A percentile compares a stretch with the other conserved stretches of the same genome.
These are phyloP conservation scores for Atractiella rhizophila DNA, from an alignment of 768 basidiomycete species.

Conservation along the genomic window DNA sequence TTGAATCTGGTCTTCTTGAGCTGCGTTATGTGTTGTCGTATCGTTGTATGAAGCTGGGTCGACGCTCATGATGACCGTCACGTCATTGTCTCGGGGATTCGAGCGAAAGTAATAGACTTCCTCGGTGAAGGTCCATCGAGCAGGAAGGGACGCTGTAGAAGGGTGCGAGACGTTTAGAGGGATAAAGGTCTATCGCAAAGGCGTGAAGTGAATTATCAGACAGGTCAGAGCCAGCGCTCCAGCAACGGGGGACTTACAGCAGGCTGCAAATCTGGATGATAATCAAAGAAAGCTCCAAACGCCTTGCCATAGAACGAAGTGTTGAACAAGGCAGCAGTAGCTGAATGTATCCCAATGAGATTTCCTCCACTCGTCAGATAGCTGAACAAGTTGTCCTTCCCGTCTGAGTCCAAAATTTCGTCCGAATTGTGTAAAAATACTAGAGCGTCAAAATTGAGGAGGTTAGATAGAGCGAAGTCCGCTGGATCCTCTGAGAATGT, in stretches of 20 bases:
- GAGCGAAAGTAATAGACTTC: conserved; percentile 7
- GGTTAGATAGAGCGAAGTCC: too few relatives aligned
- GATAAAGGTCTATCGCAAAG: too few relatives aligned
- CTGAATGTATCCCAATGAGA: conserved; percentile 6
- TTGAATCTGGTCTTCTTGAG: too few relatives aligned
- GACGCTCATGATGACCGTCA: background rate
- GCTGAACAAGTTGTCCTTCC: conserved; percentile 1
- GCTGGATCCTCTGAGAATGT: too few relatives aligned
- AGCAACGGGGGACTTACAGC: too few relatives aligned
- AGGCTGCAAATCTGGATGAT: conserved; percentile 4
- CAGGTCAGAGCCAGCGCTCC: too few relatives aligned
- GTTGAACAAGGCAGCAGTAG: conserved; percentile 2
- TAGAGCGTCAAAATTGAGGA: conserved; percentile 1
- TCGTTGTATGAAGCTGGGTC: too few relatives aligned
- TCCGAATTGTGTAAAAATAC: conserved; percentile 3
- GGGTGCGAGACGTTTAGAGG: conserved; percentile 3
- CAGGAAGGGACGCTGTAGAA: conserved; percentile 1
- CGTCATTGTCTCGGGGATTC: conserved; percentile 3
- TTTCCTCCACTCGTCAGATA: conserved; percentile 4
- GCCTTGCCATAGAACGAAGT: conserved; percentile 4
- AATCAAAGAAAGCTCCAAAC: conserved; percentile 8
- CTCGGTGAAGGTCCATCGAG: conserved; percentile 6
- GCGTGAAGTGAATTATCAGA: too few relatives aligned
- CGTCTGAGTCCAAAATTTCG: conserved; percentile 5
- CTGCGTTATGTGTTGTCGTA: too few relatives aligned